phyloP scores from a whole-genome alignment of 345 rosid species.

The Salix udensis region DNA sequence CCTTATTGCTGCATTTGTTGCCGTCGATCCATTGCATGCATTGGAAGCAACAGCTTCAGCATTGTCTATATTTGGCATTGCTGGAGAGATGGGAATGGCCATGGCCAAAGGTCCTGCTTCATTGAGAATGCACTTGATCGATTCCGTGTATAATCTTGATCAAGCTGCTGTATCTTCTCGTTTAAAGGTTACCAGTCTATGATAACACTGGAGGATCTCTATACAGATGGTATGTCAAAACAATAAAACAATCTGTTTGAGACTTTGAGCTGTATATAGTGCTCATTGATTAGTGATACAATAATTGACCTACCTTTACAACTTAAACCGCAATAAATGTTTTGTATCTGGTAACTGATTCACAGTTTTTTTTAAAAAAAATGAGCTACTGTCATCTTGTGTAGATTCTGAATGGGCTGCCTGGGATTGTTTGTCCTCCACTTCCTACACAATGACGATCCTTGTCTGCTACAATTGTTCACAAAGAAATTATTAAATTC shows the following conservation, averaged over 20 bases:
- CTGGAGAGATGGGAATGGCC: constrained; percentile 76
- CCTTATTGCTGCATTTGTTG: constrained; percentile 71
- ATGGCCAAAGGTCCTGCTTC: constrained; percentile 83
- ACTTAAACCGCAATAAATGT: background rate
- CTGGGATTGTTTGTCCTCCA: background rate
- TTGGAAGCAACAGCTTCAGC: constrained; percentile 82
- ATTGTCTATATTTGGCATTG: constrained; percentile 71
- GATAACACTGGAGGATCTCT: constrained; percentile 8
- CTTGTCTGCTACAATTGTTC: background rate
- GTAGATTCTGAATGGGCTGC: background rate
- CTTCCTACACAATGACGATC: background rate
- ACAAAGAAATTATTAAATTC: background rate
- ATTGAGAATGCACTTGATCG: constrained; percentile 73
- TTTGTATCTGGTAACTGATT: background rate
- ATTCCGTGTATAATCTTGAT: constrained; percentile 65
- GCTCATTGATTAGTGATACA: background rate
- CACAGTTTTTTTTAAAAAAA: background rate
- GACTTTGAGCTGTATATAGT: background rate
- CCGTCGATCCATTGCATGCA: constrained; percentile 49
- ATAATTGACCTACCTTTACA: background rate
- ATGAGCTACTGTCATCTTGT: background rate
- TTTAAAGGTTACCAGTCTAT: constrained; percentile 37
- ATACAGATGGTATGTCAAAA: constrained; percentile 4
- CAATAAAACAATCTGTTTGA: background rate
- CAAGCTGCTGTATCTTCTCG: constrained; percentile 41